These are phyloP conservation scores for Euryodendron excelsum DNA, from an alignment of 148 eudicot genomes.

Conservation along the genomic window DNA sequence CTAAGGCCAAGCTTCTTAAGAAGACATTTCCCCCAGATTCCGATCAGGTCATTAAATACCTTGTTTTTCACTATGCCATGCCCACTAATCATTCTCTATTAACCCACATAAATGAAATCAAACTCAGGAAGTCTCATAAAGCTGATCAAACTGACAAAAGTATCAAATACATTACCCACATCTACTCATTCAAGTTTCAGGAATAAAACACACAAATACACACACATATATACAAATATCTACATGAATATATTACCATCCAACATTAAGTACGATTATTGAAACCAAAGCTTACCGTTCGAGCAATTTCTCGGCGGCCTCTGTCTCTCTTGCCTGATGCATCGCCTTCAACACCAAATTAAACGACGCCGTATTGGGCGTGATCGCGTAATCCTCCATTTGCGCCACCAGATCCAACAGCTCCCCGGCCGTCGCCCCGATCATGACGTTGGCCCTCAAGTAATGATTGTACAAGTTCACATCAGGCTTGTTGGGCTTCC, in stretches of 20 bases:
- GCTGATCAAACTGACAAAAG: neutral
- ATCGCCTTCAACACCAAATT: slow-evolving; percentile 80
- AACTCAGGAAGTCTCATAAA: neutral
- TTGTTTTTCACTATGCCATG: neutral
- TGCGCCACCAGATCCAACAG: slow-evolving; percentile 52
- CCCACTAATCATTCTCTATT: too few relatives aligned
- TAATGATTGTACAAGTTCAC: slow-evolving; percentile 67
- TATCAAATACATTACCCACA: too few relatives aligned
- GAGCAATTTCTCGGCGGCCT: slow-evolving; percentile 60
- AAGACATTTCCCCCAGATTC: too few relatives aligned
- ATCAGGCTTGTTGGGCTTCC: slow-evolving; percentile 77
- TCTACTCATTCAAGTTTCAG: too few relatives aligned
- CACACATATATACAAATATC: neutral
- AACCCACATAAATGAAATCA: too few relatives aligned
- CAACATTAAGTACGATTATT: neutral
- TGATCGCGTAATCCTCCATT: slow-evolving; percentile 52
- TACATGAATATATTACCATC: neutral
- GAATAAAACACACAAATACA: too few relatives aligned
- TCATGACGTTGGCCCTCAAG: slow-evolving; percentile 66
- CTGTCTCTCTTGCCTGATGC: slow-evolving; percentile 36
- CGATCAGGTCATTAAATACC: neutral
- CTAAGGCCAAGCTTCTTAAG: neutral
- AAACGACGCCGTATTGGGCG: slow-evolving; percentile 73
- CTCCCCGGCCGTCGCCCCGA: slow-evolving; percentile 45
- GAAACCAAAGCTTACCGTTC: slow-evolving; percentile 43